phyloP scores from a whole-genome alignment of 768 basidiomycete species.

The Mycena amicta region DNA sequence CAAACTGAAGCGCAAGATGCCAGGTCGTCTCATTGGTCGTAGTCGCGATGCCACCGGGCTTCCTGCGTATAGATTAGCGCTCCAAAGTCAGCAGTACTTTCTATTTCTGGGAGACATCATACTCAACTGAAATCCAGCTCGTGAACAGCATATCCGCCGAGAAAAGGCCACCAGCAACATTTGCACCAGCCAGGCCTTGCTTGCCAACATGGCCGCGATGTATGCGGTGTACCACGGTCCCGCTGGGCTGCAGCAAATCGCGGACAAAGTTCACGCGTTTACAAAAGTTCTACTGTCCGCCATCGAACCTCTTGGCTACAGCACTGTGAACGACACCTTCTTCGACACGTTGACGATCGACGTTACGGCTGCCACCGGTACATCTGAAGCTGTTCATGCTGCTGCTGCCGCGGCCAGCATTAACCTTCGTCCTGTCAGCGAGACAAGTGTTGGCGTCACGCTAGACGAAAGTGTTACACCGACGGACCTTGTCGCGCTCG shows the following conservation, averaged over 20 bases:
- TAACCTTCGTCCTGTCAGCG: slow-evolving; percentile 82
- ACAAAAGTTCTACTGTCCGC: slow-evolving; percentile 73
- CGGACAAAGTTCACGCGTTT: slow-evolving; percentile 86
- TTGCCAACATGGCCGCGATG: slow-evolving; percentile 99
- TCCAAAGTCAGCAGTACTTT: slow-evolving; percentile 74
- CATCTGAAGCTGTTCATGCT: slow-evolving; percentile 66
- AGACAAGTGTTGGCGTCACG: slow-evolving; percentile 78
- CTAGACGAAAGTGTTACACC: slow-evolving; percentile 89
- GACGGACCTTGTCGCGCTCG: slow-evolving; percentile 71
- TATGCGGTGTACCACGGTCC: slow-evolving; percentile 97
- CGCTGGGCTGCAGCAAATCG: slow-evolving; percentile 79
- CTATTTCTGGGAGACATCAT: background rate
- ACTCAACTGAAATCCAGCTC: too few relatives aligned
- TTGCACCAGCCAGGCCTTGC: slow-evolving; percentile 95
- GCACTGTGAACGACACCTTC: slow-evolving; percentile 68
- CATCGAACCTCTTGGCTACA: slow-evolving; percentile 76
- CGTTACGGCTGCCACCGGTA: slow-evolving; percentile 59
- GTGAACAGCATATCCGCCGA: slow-evolving; percentile 95
- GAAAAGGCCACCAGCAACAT: slow-evolving; percentile 99
- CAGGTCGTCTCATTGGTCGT: slow-evolving; percentile 92
- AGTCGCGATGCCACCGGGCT: slow-evolving; percentile 85
- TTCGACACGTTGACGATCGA: slow-evolving; percentile 92
- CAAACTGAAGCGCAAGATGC: slow-evolving; percentile 94
- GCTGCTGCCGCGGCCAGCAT: slow-evolving; percentile 66
- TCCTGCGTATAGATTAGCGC: slow-evolving; percentile 86